These are phyloP conservation scores for Sporothrix mexicana DNA, from an alignment of 2,329 filamentous ascomycete genomes.

Conservation along the genomic window DNA sequence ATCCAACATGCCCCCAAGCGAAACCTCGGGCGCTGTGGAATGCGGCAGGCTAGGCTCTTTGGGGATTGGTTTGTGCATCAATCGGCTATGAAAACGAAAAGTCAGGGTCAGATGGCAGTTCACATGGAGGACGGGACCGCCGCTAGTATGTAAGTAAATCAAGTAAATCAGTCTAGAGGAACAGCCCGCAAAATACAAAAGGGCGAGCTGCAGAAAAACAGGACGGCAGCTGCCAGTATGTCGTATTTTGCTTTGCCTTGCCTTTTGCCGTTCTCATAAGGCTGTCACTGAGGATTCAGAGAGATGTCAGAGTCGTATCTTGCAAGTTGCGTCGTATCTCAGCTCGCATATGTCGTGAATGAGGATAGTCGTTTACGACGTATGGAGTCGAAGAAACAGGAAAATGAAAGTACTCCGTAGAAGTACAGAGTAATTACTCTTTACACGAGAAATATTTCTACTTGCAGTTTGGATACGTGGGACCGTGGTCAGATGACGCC, in stretches of 20 bases:
- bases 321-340: neutral
- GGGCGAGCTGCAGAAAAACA: neutral
- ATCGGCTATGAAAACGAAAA: neutral
- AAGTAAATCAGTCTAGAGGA: neutral
- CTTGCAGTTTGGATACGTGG: neutral
- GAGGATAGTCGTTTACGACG: neutral
- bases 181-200: conserved; percentile 16
- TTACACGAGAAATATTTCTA: neutral
- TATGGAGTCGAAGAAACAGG: neutral
- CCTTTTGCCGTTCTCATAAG: conserved; percentile 14
- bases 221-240: neutral
- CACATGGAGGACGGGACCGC: neutral
- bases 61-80: neutral
- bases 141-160: neutral
- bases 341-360: neutral
- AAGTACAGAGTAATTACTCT: too few relatives aligned
- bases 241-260: neutral
- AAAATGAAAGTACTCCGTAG: neutral
- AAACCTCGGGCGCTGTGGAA: neutral
- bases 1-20: neutral
- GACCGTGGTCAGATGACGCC: neutral
- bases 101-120: conserved; percentile 13
- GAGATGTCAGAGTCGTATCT: conserved; percentile 14
- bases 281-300: neutral
- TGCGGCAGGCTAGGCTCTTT: neutral